A percentile compares a stretch with the other conserved stretches of the same genome.
These are phyloP conservation scores for Aspergillus sp. DNA, from an alignment of 2,329 filamentous ascomycete genomes.

Conservation along the genomic window DNA sequence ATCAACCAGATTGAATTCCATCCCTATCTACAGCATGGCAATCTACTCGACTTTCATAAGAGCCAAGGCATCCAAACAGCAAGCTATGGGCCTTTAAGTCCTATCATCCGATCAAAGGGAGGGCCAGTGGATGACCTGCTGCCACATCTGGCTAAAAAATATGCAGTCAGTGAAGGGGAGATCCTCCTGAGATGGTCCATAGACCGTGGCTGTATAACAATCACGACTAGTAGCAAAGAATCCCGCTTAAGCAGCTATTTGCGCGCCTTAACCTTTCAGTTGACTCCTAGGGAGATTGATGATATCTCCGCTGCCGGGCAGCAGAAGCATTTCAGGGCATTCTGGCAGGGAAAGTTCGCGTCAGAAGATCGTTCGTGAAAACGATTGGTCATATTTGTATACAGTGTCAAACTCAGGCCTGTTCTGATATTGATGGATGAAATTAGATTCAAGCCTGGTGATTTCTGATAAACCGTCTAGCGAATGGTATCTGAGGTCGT, in stretches of 20 bases:
- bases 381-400: not conserved
- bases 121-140: slow-evolving; percentile 59
- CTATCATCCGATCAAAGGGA: slow-evolving; percentile 55
- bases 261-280: slow-evolving; percentile 56
- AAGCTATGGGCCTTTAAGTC: slow-evolving; percentile 48
- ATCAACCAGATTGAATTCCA: slow-evolving; percentile 43
- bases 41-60: slow-evolving; percentile 44
- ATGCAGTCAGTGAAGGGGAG: slow-evolving; percentile 59
- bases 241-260: slow-evolving; percentile 61
- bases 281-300: slow-evolving; percentile 60
- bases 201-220: slow-evolving; percentile 59
- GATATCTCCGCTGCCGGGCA: slow-evolving; percentile 52
- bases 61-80: slow-evolving; percentile 44
- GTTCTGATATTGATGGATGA: not conserved
- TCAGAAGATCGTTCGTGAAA: slow-evolving; percentile 44
- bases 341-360: slow-evolving; percentile 54
- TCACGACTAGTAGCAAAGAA: slow-evolving; percentile 64
- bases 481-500: not conserved
- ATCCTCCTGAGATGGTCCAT: slow-evolving; percentile 62
- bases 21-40: slow-evolving; percentile 50
- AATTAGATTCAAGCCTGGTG: not conserved
- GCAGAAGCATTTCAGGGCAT: slow-evolving; percentile 54
- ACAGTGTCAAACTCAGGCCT: not conserved
- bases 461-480: no score
- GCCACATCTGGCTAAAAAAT: slow-evolving; percentile 58